Base-by-base conservation (phyloP, 305 asterid genomes). In the Fraxinus floribunda region DNA sequence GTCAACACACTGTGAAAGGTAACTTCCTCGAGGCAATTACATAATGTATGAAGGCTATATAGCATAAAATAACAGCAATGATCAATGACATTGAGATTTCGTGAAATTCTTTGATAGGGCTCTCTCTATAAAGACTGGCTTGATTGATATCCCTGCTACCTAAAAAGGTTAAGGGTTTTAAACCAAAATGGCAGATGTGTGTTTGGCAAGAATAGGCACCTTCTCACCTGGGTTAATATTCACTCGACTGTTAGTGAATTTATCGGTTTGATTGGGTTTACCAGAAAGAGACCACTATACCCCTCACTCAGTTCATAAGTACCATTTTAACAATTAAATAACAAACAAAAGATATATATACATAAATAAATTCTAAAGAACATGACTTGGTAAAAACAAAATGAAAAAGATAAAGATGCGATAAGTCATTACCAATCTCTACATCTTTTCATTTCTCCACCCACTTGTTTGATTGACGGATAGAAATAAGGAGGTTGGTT, bases 1-100 rank as follows among this genome's bases (percentile, higher is more conserved):
- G 76, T 64, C 78, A 78, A 34, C 11, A 71, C 18, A 76, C 44
- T 81, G 79, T 75, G 10, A 82, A 68, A 30, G 76, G 49, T 44
- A 79, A 39, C 16, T 78, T 20, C 57, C n/a, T 16, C 44, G 77
- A 78, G 76, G 68, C 26, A 77, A 38, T 32, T 74, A 68, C 30
- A 79, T 13, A 55, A 78, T 80, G 78, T 4, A 76, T 38, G 20
- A 49, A 62, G 7, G 22, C 77, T 18, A 76, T 60, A 26, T 71
- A 26, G 75, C 39, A 29, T 29, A 68, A 68, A 29, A 26, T 68
- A 68, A 68, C 75, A 68, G 75, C 13, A 26, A 62, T 62, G 20
- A 60, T 9, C 70, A 41, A 79, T 79, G 83, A 38, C 76, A 49
- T 34, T 26, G 79, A 57, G 7, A 75, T 75, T 75, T 76, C 30